phyloP scores from a whole-genome alignment of 345 rosid species.

The Arabidopsis suecica region DNA sequence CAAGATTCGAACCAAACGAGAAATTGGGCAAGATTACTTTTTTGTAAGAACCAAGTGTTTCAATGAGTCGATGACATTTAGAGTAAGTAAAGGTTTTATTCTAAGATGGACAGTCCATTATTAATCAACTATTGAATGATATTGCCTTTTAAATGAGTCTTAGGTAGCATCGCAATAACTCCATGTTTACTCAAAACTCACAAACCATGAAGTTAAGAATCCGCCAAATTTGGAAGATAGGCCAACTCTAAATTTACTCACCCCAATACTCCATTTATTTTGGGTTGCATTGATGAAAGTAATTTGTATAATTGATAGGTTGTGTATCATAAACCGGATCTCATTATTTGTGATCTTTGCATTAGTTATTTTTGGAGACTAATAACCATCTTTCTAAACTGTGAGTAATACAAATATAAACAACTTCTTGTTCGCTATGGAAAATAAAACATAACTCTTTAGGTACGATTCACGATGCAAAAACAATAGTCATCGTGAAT shows the following conservation, averaged over 20 bases:
- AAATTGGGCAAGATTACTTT: conserved; percentile 38
- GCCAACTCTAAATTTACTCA: conserved; percentile 16
- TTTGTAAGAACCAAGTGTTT: conserved; percentile 32
- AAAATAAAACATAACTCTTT: not conserved
- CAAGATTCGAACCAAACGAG: conserved; percentile 30
- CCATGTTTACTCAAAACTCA: conserved; percentile 40
- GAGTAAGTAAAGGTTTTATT: conserved; percentile 39
- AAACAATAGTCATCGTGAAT: conserved; percentile 31
- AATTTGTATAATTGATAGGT: too few species aligned
- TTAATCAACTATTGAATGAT: conserved; percentile 25
- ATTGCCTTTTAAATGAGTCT: conserved; percentile 40
- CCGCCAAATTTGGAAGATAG: conserved; percentile 39
- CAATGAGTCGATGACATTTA: conserved; percentile 17
- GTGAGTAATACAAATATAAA: not conserved
- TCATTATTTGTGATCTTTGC: not conserved
- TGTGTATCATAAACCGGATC: not conserved
- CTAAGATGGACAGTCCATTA: conserved; percentile 25
- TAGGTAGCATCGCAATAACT: conserved; percentile 47
- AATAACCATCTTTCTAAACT: not conserved
- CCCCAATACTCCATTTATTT: not conserved
- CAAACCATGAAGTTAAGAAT: conserved; percentile 39
- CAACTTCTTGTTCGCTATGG: not conserved
- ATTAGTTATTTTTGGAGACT: not conserved
- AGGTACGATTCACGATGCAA: conserved; percentile 25
- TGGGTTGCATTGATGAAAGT: not conserved